Percentiles rank a stretch among this genome's conserved stretches.
These are phyloP conservation scores for Stropharia rugosoannulata DNA, from an alignment of 768 basidiomycete genomes.

Conservation along the genomic window DNA sequence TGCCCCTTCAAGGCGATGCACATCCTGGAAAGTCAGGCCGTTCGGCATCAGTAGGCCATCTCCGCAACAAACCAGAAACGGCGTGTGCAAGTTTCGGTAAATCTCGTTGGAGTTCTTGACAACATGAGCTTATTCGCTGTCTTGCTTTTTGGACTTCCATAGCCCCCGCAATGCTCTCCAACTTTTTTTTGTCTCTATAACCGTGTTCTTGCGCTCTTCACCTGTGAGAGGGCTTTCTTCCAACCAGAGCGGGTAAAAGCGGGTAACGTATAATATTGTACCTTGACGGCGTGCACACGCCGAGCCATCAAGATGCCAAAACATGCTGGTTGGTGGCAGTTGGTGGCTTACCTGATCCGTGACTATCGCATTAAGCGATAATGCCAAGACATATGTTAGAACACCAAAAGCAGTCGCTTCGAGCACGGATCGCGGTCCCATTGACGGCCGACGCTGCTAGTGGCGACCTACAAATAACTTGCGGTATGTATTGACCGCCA, in stretches of 20 bases:
- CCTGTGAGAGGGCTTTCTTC: no score
- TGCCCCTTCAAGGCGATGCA: not conserved
- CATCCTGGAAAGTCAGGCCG: no score
- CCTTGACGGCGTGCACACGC: not conserved
- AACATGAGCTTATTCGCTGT: not conserved
- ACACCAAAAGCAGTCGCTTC: not conserved
- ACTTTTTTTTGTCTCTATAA: no score
- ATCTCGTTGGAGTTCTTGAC: no score
- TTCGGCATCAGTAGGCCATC: not conserved
- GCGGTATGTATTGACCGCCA: no score
- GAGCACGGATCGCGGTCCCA: not conserved
- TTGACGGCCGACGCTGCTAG: not conserved
- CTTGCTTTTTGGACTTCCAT: no score
- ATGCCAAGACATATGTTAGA: not conserved
- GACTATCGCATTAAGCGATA: not conserved
- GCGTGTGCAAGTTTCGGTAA: not conserved
- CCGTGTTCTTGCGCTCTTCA: no score
- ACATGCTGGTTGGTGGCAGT: not conserved
- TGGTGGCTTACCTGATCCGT: not conserved
- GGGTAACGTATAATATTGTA: not conserved
- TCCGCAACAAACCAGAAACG: constrained; percentile 7
- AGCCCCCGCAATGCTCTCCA: no score
- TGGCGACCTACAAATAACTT: not conserved
- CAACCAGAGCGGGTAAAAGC: not conserved
- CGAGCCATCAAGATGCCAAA: not conserved